These are phyloP conservation scores for Sodiomyces alkalinus DNA, from an alignment of 2,329 filamentous ascomycete genomes.

Conservation along the genomic window DNA sequence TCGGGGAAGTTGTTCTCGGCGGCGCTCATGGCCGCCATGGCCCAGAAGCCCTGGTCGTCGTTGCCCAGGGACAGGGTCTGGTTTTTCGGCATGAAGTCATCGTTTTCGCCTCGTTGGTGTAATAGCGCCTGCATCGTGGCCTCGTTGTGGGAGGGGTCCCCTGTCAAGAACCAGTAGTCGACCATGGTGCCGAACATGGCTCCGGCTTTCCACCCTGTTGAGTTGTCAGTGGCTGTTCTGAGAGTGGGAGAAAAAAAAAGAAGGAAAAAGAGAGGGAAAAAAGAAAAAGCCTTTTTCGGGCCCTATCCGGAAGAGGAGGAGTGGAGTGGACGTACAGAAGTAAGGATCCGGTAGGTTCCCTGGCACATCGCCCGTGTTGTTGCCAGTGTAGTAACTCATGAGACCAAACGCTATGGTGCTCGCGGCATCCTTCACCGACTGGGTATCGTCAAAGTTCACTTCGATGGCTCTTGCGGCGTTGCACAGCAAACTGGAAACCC, in stretches of 20 bases:
- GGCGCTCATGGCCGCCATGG: slow-evolving; percentile 64
- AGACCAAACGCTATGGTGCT: slow-evolving; percentile 30
- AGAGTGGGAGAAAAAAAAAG: not conserved
- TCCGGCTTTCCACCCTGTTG: slow-evolving; percentile 55
- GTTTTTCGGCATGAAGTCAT: slow-evolving; percentile 52
- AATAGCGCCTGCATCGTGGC: slow-evolving; percentile 42
- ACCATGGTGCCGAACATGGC: slow-evolving; percentile 56
- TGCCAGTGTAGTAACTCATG: slow-evolving; percentile 36
- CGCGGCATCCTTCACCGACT: slow-evolving; percentile 33
- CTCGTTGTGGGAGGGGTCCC: slow-evolving; percentile 48
- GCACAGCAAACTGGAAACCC: slow-evolving; percentile 3
- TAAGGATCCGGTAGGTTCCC: slow-evolving; percentile 45
- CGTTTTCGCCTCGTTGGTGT: slow-evolving; percentile 43
- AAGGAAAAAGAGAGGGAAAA: slow-evolving; percentile 3
- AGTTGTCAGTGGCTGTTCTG: slow-evolving; percentile 26
- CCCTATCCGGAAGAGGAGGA: slow-evolving; percentile 9
- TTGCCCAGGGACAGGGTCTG: slow-evolving; percentile 49
- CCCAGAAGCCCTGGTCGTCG: slow-evolving; percentile 76
- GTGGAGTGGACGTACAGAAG: slow-evolving; percentile 40
- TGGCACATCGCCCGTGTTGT: slow-evolving; percentile 41
- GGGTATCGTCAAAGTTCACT: slow-evolving; percentile 22
- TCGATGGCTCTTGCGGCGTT: slow-evolving; percentile 4
- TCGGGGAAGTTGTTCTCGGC: slow-evolving; percentile 64
- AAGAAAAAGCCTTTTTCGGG: slow-evolving; percentile 25
- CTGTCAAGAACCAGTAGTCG: slow-evolving; percentile 59